phyloP scores from a whole-genome alignment of 2,329 filamentous ascomycete genomes.

The Fusarium palustre region DNA sequence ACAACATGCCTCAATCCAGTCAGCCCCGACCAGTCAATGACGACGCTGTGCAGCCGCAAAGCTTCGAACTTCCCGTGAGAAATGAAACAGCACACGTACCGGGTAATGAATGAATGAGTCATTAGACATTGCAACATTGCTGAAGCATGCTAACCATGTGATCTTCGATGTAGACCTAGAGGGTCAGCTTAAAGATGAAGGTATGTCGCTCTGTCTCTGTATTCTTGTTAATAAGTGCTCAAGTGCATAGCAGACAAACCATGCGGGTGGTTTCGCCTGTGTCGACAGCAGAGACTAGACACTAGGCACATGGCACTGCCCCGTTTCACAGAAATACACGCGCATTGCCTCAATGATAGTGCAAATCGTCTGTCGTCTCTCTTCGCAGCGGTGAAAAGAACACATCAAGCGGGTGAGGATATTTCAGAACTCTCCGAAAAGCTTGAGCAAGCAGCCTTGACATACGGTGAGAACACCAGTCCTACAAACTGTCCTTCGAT shows the following conservation, averaged over 20 bases:
- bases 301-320: slow-evolving; percentile 11
- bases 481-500: neutral
- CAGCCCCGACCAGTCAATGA: neutral
- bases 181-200: neutral
- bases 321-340: neutral
- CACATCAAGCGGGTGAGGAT: neutral
- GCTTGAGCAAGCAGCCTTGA: neutral
- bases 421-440: neutral
- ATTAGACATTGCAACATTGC: neutral
- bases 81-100: neutral
- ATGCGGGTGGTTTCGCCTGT: neutral
- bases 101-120: neutral
- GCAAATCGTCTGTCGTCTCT: neutral
- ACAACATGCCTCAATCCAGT: slow-evolving; percentile 5
- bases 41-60: neutral
- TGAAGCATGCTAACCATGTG: neutral
- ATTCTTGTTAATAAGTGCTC: neutral
- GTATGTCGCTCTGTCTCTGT: neutral
- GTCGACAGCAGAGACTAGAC: slow-evolving; percentile 5
- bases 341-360: neutral
- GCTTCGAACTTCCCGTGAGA: neutral
- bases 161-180: slow-evolving; percentile 1
- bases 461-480: slow-evolving; percentile 1
- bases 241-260: neutral
- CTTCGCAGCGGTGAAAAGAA: neutral